A percentile compares a stretch with the other conserved stretches of the same genome.
Evolutionary conservation across 495 filamentous ascomycete genomes (phyloP).

Genomic region (Penicillium canescens): DNA sequence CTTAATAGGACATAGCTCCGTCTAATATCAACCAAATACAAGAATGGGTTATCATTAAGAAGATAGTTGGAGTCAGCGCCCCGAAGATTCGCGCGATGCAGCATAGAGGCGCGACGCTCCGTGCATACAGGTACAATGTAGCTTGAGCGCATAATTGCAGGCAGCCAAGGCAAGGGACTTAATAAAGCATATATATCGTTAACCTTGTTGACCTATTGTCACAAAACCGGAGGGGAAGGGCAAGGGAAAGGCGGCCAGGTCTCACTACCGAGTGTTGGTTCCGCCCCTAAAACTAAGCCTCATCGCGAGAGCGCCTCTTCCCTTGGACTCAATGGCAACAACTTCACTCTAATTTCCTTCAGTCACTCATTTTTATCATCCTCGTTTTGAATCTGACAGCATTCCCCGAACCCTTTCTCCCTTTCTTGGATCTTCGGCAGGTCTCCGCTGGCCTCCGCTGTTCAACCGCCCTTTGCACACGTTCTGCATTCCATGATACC

Average conservation of each 20-base stretch:
- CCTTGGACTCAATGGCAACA: conserved; percentile 11
- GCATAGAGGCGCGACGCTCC: neutral
- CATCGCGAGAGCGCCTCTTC: neutral
- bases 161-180: neutral
- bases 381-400: neutral
- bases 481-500: conserved; percentile 6
- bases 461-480: conserved; percentile 1
- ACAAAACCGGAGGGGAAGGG: neutral
- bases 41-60: too few species aligned
- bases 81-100: neutral
- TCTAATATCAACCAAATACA: too few species aligned
- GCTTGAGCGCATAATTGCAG: neutral
- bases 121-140: neutral
- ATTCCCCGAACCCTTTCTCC: neutral
- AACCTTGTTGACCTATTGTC: neutral
- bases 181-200: neutral
- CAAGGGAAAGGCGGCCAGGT: neutral
- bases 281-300: conserved; percentile 10
- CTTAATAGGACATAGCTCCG: too few species aligned
- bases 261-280: conserved; percentile 2
- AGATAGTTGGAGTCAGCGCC: too few species aligned
- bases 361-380: conserved; percentile 9
- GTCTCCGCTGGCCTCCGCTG: neutral
- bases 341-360: neutral
- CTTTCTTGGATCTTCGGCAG: conserved; percentile 4